Evolutionary conservation across 129 eudicot genomes (phyloP).

Genomic region (Chrysanthemum seticuspe): DNA sequence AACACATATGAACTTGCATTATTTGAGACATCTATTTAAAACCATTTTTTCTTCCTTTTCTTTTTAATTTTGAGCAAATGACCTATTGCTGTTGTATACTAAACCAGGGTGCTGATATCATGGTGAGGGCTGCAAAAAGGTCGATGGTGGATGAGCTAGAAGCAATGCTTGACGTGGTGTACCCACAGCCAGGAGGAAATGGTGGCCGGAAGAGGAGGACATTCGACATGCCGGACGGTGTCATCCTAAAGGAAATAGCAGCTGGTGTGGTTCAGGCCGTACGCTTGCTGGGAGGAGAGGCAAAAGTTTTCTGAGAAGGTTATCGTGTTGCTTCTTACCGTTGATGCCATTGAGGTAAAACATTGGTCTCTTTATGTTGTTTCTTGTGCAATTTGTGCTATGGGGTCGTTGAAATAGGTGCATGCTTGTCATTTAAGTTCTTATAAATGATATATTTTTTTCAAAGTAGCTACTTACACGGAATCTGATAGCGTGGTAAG

Average conservation of each 20-base stretch:
- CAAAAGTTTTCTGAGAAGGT: constrained; percentile 79
- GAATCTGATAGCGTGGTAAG: neutral
- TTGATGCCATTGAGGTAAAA: constrained; percentile 91
- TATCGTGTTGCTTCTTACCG: constrained; percentile 89
- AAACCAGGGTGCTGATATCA: constrained; percentile 73
- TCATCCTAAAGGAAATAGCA: constrained; percentile 78
- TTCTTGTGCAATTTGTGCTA: neutral
- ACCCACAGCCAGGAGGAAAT: constrained; percentile 61
- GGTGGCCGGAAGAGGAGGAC: constrained; percentile 63
- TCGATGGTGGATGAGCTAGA: constrained; percentile 95
- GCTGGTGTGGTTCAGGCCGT: constrained; percentile 88
- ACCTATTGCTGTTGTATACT: neutral
- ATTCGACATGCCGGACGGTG: constrained; percentile 88
- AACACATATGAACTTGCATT: constrained; percentile 68
- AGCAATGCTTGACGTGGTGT: constrained; percentile 94
- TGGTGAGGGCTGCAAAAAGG: constrained; percentile 87
- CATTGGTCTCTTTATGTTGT: neutral
- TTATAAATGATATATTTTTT: neutral
- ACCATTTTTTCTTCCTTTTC: neutral
- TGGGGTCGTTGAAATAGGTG: neutral
- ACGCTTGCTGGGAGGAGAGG: constrained; percentile 64
- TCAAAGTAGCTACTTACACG: neutral
- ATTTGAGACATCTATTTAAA: neutral
- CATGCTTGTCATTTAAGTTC: neutral
- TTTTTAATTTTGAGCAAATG: constrained; percentile 41